phyloP scores from a whole-genome alignment of 2,329 filamentous ascomycete genomes.

The Aspergillus unguis region DNA sequence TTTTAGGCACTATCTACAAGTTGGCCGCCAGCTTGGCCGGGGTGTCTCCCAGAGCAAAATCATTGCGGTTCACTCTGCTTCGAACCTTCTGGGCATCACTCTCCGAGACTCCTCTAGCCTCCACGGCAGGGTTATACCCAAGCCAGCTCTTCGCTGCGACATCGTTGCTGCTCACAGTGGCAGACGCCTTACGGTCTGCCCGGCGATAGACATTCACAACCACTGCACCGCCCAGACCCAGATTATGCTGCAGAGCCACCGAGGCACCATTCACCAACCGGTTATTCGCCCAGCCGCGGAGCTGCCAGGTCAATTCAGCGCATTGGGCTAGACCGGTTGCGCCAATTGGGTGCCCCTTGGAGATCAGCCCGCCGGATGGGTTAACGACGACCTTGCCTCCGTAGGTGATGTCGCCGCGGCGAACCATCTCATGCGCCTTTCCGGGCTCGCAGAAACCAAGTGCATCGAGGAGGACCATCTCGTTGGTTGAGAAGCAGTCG shows the following conservation, averaged over 20 bases:
- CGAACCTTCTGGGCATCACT: too few relatives aligned
- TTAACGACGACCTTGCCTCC: conserved; percentile 80
- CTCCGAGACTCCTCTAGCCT: too few relatives aligned
- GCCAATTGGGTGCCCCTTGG: conserved; percentile 91
- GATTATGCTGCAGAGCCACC: conserved; percentile 83
- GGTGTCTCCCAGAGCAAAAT: too few relatives aligned
- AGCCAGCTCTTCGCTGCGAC: too few relatives aligned
- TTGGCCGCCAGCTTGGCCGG: too few relatives aligned
- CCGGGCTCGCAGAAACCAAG: conserved; percentile 74
- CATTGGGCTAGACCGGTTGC: conserved; percentile 93
- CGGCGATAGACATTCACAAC: conserved; percentile 88
- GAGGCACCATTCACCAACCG: conserved; percentile 65
- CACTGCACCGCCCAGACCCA: conserved; percentile 84
- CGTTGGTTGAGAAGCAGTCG: conserved; percentile 97
- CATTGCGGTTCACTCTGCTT: too few relatives aligned
- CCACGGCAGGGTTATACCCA: too few relatives aligned
- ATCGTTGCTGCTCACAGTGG: too few relatives aligned
- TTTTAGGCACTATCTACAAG: too few relatives aligned
- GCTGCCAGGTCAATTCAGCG: conserved; percentile 90
- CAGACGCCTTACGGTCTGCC: conserved; percentile 53
- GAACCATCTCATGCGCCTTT: conserved; percentile 91
- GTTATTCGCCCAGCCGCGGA: conserved; percentile 97
- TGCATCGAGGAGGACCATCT: conserved; percentile 86
- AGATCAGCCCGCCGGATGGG: conserved; percentile 90
- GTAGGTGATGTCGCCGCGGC: conserved; percentile 85